A percentile compares a stretch with the other conserved stretches of the same genome.
Conservation (phyloP, 2,329 filamentous ascomycete species). For the Boeremia exigua region DNA sequence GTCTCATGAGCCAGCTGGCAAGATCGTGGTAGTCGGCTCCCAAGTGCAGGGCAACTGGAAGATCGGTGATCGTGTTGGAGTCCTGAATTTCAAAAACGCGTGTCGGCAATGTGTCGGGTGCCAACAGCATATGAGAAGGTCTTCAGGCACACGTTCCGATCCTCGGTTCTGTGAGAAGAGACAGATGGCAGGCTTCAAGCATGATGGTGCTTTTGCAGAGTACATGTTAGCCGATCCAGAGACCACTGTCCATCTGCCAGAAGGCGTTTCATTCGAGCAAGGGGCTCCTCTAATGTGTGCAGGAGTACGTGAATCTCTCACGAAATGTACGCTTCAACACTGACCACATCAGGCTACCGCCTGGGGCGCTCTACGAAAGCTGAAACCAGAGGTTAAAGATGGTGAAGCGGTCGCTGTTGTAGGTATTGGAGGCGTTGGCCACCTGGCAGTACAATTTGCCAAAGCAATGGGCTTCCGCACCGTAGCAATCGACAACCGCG, state of each 20-base stretch:
- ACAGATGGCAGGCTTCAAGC: slow-evolving; percentile 38
- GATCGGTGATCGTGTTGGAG: slow-evolving; percentile 40
- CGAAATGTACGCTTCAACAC: neutral
- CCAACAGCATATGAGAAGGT: slow-evolving; percentile 19
- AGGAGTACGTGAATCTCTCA: slow-evolving; percentile 27
- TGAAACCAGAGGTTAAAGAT: slow-evolving; percentile 52
- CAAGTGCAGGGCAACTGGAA: slow-evolving; percentile 35
- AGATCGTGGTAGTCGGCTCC: slow-evolving; percentile 33
- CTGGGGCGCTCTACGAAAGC: slow-evolving; percentile 32
- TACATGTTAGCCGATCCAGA: slow-evolving; percentile 43
- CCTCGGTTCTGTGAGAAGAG: slow-evolving; percentile 37
- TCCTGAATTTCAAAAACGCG: slow-evolving; percentile 36
- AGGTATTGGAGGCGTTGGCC: slow-evolving; percentile 82
- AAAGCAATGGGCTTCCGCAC: slow-evolving; percentile 34
- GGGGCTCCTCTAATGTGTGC: slow-evolving; percentile 47
- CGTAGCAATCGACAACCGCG: slow-evolving; percentile 34
- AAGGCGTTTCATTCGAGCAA: slow-evolving; percentile 30
- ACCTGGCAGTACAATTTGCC: slow-evolving; percentile 76
- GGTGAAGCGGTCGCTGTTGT: slow-evolving; percentile 81
- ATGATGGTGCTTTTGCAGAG: slow-evolving; percentile 42
- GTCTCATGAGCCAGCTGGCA: slow-evolving; percentile 45
- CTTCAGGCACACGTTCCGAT: slow-evolving; percentile 22
- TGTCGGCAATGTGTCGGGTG: slow-evolving; percentile 32
- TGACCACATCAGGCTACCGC: slow-evolving; percentile 26
- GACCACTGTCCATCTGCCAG: slow-evolving; percentile 34